A percentile compares a stretch with the other conserved stretches of the same genome.
phyloP scores from a whole-genome alignment of 1,284 basidiomycete genomes.

The Melampsora abietis-canadensis region DNA sequence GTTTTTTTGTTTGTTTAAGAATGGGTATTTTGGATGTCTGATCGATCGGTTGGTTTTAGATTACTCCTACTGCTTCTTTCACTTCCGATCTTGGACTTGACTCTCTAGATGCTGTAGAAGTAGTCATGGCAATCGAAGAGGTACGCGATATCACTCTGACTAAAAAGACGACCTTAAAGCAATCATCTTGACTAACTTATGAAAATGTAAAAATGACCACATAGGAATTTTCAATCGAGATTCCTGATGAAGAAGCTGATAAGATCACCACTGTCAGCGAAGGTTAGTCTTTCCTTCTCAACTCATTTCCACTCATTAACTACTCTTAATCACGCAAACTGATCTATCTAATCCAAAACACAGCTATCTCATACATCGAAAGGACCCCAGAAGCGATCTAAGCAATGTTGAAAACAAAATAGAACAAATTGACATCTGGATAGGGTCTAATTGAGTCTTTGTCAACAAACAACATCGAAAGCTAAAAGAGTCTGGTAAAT shows the following conservation, averaged over 20 bases:
- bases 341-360: not conserved
- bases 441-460: too few relatives aligned
- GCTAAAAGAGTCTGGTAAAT: too few relatives aligned
- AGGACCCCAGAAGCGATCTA: conserved; percentile 43
- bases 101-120: conserved; percentile 95
- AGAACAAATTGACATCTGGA: too few relatives aligned
- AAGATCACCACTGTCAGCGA: conserved; percentile 90
- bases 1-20: too few relatives aligned
- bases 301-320: not conserved
- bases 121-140: conserved; percentile 94
- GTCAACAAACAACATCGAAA: too few relatives aligned
- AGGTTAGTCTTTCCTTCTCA: conserved; percentile 60
- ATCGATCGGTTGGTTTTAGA: conserved; percentile 58
- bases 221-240: conserved; percentile 83
- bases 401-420: not conserved
- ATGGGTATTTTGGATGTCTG: not conserved
- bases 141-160: not conserved
- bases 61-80: conserved; percentile 73
- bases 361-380: conserved; percentile 44
- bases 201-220: not conserved
- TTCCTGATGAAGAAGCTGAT: conserved; percentile 97
- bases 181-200: too few relatives aligned
- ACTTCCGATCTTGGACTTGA: conserved; percentile 86
- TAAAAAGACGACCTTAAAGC: too few relatives aligned
- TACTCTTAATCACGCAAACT: not conserved